Evolutionary conservation across 1,284 basidiomycete species (phyloP), one percentile per base, ranked within the genome.

Genomic region (Singerocomus rubriflavus): DNA sequence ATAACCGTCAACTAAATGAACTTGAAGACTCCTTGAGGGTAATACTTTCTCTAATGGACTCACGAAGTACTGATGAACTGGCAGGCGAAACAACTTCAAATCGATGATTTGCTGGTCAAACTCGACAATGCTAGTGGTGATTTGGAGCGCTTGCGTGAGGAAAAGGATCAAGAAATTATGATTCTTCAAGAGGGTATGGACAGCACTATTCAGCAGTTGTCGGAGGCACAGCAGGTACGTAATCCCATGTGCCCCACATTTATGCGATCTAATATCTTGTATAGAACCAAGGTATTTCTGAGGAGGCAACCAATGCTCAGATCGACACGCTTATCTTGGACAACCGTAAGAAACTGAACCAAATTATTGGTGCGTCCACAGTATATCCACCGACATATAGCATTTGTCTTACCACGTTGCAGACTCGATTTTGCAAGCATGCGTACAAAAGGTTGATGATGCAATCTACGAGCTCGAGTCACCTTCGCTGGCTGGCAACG

Each of bases 121-220:
- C 70, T 98, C 54, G 84, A 97, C 64, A 79, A 80, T 53, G 80
- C 88, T 51, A 74, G 80, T 31, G 79, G 74, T 38, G 93, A 98
- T 62, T 63, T 94, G 42, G 90, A 93, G 54, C 82, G 82, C 27
- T 68, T 92, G 13, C 80, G 90, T 42, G 94, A 99, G 13, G 97
- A 99, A 74, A 98, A 98, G 74, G 97, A 98, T 65, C 85, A 93
- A 66, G 97, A 99, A 71, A 89, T 99, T 50, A 78, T 88, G 61
- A 96, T 99, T 66, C 80, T 98, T 62, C 94, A 98, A 69, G 96
- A 96, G 70, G 91, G 93, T 35, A 91, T 99, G 88, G 96, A 98
- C 65, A 83, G 79, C 56, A 97, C 95, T 27, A 88, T 99, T 56
- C 85, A 93, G 58, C 86, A 96, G 65, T 78, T 99, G 53, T 87